Evolutionary conservation across 1,284 basidiomycete genomes (phyloP).

Genomic region (Microbotryum lychnidis-dioicae): DNA sequence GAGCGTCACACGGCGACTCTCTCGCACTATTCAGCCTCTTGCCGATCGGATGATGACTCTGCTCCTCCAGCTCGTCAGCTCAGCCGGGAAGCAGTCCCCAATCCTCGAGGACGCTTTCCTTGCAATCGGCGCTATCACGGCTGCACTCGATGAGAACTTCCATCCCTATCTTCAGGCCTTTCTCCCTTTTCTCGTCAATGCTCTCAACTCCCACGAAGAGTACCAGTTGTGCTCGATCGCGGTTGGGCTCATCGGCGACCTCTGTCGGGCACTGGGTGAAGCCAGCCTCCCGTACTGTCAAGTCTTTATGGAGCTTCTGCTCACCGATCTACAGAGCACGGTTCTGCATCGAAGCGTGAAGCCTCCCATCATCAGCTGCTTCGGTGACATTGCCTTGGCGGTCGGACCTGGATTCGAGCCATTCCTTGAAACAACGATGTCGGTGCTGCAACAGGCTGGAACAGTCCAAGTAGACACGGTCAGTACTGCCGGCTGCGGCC

Average conservation of each 20-base stretch:
- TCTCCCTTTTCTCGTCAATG: slow-evolving; percentile 79
- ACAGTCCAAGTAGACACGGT: slow-evolving; percentile 75
- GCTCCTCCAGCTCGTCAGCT: slow-evolving; percentile 73
- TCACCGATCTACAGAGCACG: slow-evolving; percentile 86
- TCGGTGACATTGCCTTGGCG: slow-evolving; percentile 93
- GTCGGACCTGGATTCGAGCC: slow-evolving; percentile 80
- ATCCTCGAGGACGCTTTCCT: slow-evolving; percentile 97
- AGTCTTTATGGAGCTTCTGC: slow-evolving; percentile 80
- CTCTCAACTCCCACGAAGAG: slow-evolving; percentile 88
- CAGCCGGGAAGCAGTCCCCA: slow-evolving; percentile 83
- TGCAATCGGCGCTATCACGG: slow-evolving; percentile 70
- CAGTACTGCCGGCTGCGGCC: slow-evolving; percentile 38
- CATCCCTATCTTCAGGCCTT: slow-evolving; percentile 83
- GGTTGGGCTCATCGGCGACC: slow-evolving; percentile 90
- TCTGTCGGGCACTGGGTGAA: slow-evolving; percentile 84
- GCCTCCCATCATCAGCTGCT: slow-evolving; percentile 87
- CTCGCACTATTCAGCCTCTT: slow-evolving; percentile 72
- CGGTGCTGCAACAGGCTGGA: slow-evolving; percentile 82
- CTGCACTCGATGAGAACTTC: slow-evolving; percentile 76
- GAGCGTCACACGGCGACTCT: slow-evolving; percentile 77
- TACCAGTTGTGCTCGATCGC: slow-evolving; percentile 91
- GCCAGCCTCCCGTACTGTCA: slow-evolving; percentile 71
- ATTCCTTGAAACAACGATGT: slow-evolving; percentile 83
- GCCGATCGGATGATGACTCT: slow-evolving; percentile 95
- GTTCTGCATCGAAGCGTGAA: slow-evolving; percentile 90